These are phyloP conservation scores for Aeschynomene evenia DNA, from an alignment of 306 rosid species.

Conservation along the genomic window DNA sequence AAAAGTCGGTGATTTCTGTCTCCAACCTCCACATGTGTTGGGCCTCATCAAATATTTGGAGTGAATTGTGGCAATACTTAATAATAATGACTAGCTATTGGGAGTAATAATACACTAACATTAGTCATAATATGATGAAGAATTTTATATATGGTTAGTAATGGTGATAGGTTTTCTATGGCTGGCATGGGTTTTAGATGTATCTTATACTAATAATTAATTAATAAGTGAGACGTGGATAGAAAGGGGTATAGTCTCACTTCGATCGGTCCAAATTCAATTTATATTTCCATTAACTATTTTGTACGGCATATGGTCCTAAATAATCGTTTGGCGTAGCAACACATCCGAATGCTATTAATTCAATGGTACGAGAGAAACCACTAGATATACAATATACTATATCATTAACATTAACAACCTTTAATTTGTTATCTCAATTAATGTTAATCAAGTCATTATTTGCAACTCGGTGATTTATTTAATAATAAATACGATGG, in stretches of 20 bases:
- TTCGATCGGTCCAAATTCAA: background rate
- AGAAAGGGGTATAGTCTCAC: background rate
- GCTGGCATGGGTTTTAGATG: background rate
- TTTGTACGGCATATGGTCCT: background rate
- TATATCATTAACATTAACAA: background rate
- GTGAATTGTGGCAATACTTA: background rate
- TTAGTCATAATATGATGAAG: background rate
- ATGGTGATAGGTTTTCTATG: background rate
- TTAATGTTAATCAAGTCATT: background rate
- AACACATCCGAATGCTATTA: background rate
- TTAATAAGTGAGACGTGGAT: background rate
- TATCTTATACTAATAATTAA: background rate
- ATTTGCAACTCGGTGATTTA: background rate
- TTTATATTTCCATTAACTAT: background rate
- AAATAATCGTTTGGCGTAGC: background rate
- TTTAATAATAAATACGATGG: background rate
- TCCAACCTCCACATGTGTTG: background rate
- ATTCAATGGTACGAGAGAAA: background rate
- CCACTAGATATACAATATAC: background rate
- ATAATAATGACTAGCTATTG: too few relatives aligned
- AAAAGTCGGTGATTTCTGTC: constrained; percentile 18
- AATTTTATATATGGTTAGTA: background rate
- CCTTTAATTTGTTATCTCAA: background rate
- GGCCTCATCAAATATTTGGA: background rate
- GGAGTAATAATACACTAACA: background rate